A percentile compares a stretch with the other conserved stretches of the same genome.
Evolutionary conservation across 108 stramenopile species (phyloP).

Genomic region (Phaeodactylum tricornutum): DNA sequence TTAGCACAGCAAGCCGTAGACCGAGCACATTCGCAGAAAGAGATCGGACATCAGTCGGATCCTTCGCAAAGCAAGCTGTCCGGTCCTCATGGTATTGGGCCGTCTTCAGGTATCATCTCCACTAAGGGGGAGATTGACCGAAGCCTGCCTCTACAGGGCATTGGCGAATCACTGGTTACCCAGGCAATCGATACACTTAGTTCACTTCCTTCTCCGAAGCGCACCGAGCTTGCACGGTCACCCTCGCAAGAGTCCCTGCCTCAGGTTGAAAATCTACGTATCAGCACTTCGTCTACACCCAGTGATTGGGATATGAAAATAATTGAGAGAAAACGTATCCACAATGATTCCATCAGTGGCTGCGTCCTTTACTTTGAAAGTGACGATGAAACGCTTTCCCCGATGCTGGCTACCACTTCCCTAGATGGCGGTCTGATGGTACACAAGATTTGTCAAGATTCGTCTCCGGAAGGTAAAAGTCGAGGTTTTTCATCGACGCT

Average conservation of each 20-base stretch:
- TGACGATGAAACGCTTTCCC: constrained; percentile 12
- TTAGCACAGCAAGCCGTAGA: background rate
- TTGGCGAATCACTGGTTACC: background rate
- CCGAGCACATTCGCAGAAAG: background rate
- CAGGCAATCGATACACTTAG: too few species aligned
- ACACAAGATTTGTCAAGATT: constrained; percentile 17
- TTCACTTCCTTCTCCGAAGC: too few species aligned
- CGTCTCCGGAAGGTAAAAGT: constrained; percentile 13
- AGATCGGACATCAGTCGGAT: background rate
- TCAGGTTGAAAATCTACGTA: background rate
- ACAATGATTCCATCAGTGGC: constrained; percentile 45
- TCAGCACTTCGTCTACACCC: background rate
- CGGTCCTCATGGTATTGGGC: too few species aligned
- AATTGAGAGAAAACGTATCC: constrained; percentile 28
- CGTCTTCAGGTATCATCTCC: too few species aligned
- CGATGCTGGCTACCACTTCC: constrained; percentile 34
- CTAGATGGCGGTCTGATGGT: constrained; percentile 52
- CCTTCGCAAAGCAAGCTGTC: background rate
- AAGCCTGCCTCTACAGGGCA: background rate
- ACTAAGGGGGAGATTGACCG: too few species aligned
- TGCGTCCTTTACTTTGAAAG: constrained; percentile 23
- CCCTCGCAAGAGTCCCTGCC: background rate
- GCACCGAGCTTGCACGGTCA: background rate
- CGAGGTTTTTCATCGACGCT: constrained; percentile 29
- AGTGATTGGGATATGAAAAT: constrained; percentile 50